Conservation (phyloP, 108 stramenopile genomes). For the Nitzschia putrida region DNA sequence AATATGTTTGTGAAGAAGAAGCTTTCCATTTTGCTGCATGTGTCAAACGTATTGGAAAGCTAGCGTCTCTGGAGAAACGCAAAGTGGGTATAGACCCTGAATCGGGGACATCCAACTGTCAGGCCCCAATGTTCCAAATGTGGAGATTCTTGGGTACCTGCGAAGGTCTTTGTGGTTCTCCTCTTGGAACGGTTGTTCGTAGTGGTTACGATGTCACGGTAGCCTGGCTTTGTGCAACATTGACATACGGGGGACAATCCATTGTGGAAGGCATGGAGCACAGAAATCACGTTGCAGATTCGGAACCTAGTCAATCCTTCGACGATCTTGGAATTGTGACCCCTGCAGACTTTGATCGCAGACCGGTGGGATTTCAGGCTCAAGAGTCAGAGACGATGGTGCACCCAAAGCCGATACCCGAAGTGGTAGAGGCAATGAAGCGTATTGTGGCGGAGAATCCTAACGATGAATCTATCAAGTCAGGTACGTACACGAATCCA, state of each 20-base stretch:
- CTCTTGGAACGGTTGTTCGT: slow-evolving; percentile 73
- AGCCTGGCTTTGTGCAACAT: slow-evolving; percentile 63
- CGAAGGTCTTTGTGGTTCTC: slow-evolving; percentile 76
- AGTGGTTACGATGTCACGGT: slow-evolving; percentile 78
- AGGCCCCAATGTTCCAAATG: slow-evolving; percentile 38
- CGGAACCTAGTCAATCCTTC: slow-evolving; percentile 8
- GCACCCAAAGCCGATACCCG: slow-evolving; percentile 79
- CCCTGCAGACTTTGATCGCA: slow-evolving; percentile 67
- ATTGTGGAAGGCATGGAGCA: slow-evolving; percentile 61
- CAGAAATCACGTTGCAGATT: slow-evolving; percentile 31
- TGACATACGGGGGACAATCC: slow-evolving; percentile 69
- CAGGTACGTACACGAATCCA: slow-evolving; percentile 29
- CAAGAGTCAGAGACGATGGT: slow-evolving; percentile 51
- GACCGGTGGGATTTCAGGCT: slow-evolving; percentile 52
- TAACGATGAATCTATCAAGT: slow-evolving; percentile 25
- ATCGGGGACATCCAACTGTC: slow-evolving; percentile 9
- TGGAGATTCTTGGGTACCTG: slow-evolving; percentile 77
- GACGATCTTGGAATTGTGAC: slow-evolving; percentile 6
- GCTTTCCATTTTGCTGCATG: slow-evolving; percentile 89
- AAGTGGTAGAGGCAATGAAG: slow-evolving; percentile 61
- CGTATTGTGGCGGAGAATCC: slow-evolving; percentile 32
- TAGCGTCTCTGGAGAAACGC: slow-evolving; percentile 60
- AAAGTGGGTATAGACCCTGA: slow-evolving; percentile 20
- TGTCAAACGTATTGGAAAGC: slow-evolving; percentile 73
- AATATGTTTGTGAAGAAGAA: slow-evolving; percentile 66